Percentiles rank a stretch among this genome's conserved stretches.
Conservation (phyloP, 2,329 filamentous ascomycete genomes). For the Epichloe baconii region DNA sequence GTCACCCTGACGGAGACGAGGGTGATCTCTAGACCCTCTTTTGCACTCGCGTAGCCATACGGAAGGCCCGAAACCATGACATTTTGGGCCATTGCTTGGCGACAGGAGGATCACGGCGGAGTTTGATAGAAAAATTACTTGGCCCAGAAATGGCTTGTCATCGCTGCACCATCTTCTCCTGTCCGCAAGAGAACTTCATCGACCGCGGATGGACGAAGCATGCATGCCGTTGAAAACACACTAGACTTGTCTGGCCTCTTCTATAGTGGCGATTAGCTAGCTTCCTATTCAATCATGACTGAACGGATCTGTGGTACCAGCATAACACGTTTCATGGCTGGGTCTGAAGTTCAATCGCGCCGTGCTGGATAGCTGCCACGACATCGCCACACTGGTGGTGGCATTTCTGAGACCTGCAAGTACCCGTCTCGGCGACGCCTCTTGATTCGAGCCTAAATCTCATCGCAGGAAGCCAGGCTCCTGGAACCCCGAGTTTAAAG, state of each 20-base stretch:
- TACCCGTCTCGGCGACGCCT: constrained; percentile 10
- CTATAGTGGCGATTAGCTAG: not conserved
- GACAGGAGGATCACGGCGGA: not conserved
- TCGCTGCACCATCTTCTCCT: not conserved
- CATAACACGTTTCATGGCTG: constrained; percentile 4
- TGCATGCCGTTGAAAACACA: not conserved
- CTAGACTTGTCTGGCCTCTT: not conserved
- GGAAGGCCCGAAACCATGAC: constrained; percentile 4
- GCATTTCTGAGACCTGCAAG: constrained; percentile 9
- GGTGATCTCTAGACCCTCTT: not conserved
- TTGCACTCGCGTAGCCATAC: constrained; percentile 4
- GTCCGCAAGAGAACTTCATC: not conserved
- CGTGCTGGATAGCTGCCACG: not conserved
- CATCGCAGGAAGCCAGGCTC: constrained; percentile 1
- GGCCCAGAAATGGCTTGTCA: not conserved
- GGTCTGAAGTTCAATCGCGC: not conserved
- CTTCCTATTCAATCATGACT: not conserved
- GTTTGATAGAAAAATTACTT: not conserved
- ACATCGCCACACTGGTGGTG: constrained; percentile 2
- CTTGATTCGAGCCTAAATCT: constrained; percentile 3
- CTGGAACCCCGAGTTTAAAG: not conserved
- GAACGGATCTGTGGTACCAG: not conserved
- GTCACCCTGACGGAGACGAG: constrained; percentile 3
- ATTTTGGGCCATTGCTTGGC: not conserved
- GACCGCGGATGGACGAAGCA: not conserved